These are phyloP conservation scores for Sporothrix variecibatus DNA, from an alignment of 2,329 filamentous ascomycete genomes.

Conservation along the genomic window DNA sequence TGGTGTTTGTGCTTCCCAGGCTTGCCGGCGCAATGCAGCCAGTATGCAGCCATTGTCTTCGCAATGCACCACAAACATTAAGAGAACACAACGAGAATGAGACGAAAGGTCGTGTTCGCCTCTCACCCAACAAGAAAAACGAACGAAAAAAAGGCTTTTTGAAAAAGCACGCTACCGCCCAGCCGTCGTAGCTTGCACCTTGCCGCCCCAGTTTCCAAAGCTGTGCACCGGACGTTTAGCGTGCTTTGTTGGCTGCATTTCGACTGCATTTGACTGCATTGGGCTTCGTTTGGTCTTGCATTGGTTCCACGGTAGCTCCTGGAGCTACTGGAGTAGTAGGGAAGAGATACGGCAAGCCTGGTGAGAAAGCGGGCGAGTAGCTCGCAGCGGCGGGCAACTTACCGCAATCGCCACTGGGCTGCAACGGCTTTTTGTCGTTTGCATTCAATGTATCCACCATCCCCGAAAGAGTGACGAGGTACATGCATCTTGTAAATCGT, in stretches of 20 bases:
- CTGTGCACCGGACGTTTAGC: not conserved
- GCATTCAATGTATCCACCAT: not conserved
- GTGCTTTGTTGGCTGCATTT: slow-evolving; percentile 10
- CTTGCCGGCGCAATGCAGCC: not conserved
- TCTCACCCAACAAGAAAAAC: not conserved
- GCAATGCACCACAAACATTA: not conserved
- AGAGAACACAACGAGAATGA: too few relatives aligned
- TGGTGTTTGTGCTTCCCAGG: not conserved
- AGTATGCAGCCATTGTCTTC: not conserved
- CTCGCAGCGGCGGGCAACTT: not conserved
- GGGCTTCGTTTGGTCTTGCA: slow-evolving; percentile 5
- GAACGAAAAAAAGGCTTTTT: not conserved
- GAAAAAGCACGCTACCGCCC: not conserved
- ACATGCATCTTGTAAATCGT: not conserved
- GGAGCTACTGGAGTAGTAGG: not conserved
- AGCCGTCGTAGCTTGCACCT: not conserved
- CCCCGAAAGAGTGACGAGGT: not conserved
- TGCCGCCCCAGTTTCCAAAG: slow-evolving; percentile 11
- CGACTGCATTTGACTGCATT: not conserved
- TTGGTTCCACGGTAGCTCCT: slow-evolving; percentile 14
- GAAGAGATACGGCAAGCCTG: not conserved
- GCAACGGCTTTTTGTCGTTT: not conserved
- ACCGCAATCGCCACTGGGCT: not conserved
- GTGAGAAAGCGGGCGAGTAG: not conserved
- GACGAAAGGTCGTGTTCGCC: not conserved